Evolutionary conservation across 2,329 filamentous ascomycete genomes (phyloP), one percentile per base, ranked within the genome.

Genomic region (Epichloe amarillans): DNA sequence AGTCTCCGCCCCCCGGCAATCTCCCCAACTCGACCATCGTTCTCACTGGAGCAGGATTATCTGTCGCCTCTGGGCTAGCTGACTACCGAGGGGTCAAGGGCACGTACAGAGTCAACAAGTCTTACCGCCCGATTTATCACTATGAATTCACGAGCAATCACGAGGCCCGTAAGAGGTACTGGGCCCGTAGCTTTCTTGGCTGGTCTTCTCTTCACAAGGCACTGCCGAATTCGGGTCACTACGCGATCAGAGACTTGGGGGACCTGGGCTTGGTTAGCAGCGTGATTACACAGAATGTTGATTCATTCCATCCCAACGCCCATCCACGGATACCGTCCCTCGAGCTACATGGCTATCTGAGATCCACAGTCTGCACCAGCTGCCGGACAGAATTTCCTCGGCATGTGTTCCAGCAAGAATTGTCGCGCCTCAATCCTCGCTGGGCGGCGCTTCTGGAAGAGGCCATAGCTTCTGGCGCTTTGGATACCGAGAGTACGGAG

Each of bases 261-360:
- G 67, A 76, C 4, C 70, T 93, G 57, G 90, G 89, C 2, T 68
- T 89, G 47, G 72, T 96, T 41, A 78, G 76, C 52, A 80, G 73
- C 49, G 86, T 96, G 53, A 82, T 98, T 58, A 97, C 93, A 40
- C 93, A 98, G 65, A 97, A 97, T 63, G 93, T 98, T 48, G 93
- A 98, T 69, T 95, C 89, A 2, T 95, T 98, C 64, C 93, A 98
- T 66, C 73, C 77, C 2, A 70, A 70, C 53, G 85, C 88, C 1
- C 90, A 96, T 65, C 87, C 89, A 0, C 63, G 73, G 10, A 68
- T 90, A 42, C 76, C 80, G 5, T 93, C 87, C 10, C 72, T 94
- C 44, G 91, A 97, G 67, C 75, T 98, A 47, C 93, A 98, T 66
- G 93, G 93, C 57, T 95, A 93, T 66, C 75, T 98, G 46, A 79